Percentiles rank a stretch among this genome's conserved stretches.
Conservation (phyloP, 1,284 basidiomycete species). For the Somion occarium region DNA sequence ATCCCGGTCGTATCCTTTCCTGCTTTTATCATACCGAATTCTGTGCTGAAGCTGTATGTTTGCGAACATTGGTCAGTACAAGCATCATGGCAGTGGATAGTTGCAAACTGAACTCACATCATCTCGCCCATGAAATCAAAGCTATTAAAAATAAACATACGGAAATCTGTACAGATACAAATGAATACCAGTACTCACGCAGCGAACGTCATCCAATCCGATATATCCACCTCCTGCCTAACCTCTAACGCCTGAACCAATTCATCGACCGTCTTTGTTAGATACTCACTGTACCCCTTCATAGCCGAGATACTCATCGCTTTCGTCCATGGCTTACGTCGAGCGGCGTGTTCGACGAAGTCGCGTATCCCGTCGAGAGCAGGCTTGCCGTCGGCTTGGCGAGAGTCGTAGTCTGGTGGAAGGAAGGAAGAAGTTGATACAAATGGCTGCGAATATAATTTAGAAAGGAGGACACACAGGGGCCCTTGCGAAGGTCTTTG, state of each 20-base stretch:
- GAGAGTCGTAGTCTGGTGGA: background rate
- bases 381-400: background rate
- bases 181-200: conserved; percentile 8
- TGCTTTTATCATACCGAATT: conserved; percentile 6
- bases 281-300: conserved; percentile 1
- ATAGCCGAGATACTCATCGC: conserved; percentile 4
- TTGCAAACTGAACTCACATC: no score
- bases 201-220: conserved; percentile 8
- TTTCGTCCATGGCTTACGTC: conserved; percentile 6
- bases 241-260: background rate
- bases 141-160: background rate
- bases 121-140: conserved; percentile 13
- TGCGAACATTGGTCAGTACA: no score
- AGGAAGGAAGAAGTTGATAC: no score
- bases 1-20: conserved; percentile 5
- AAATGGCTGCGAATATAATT: background rate
- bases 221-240: conserved; percentile 9
- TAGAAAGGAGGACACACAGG: conserved; percentile 3
- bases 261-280: background rate
- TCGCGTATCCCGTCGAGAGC: conserved; percentile 2
- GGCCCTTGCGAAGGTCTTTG: conserved; percentile 4
- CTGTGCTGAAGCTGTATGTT: conserved; percentile 4
- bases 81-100: background rate
- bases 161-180: background rate
- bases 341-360: background rate